Evolutionary conservation across 495 filamentous ascomycete species (phyloP).

Genomic region (Hypoxylon rickii): DNA sequence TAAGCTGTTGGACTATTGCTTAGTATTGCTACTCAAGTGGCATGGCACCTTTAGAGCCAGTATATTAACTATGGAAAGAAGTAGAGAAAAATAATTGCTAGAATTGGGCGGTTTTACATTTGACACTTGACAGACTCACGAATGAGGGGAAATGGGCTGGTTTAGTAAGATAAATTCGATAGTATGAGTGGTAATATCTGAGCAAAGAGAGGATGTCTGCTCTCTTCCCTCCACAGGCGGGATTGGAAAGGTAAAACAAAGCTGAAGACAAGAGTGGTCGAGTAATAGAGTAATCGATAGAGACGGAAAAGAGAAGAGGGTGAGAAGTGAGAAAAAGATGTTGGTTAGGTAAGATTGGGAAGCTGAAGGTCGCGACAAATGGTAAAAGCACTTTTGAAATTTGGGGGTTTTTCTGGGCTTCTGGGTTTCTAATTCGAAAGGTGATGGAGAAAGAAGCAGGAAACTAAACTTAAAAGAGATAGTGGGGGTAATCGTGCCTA

Average conservation of each 20-base stretch:
- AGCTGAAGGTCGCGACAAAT: conserved; percentile 16
- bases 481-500: conserved; percentile 21
- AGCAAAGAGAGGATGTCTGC: not conserved
- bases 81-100: conserved; percentile 16
- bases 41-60: no score
- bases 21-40: no score
- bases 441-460: conserved; percentile 8
- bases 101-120: not conserved
- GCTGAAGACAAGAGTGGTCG: no score
- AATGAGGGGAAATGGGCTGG: not conserved
- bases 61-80: no score
- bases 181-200: not conserved
- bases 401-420: no score
- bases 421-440: no score
- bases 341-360: conserved; percentile 15
- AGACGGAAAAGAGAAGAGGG: not conserved
- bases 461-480: conserved; percentile 26
- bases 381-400: no score
- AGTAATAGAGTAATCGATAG: no score
- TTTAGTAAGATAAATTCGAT: no score
- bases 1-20: conserved; percentile 23
- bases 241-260: not conserved
- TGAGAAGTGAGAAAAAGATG: conserved; percentile 4
- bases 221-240: not conserved
- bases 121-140: not conserved